Conservation (phyloP, 2,329 filamentous ascomycete species). For the Claviceps africana region DNA sequence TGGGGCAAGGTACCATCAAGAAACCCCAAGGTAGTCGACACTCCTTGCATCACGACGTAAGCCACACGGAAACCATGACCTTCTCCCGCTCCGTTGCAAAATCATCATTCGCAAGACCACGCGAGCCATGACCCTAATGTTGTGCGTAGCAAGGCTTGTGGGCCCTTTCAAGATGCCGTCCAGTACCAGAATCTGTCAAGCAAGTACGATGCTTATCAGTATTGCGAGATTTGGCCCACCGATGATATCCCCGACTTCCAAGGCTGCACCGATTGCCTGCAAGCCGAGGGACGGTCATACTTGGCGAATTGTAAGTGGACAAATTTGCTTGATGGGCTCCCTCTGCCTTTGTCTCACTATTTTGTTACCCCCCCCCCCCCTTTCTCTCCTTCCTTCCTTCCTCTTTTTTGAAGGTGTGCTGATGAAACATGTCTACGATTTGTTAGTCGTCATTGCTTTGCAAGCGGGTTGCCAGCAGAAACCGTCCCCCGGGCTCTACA, state of each 20-base stretch:
- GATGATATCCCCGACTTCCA: conserved; percentile 21
- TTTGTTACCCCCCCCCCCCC: no score
- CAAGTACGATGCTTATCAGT: conserved; percentile 33
- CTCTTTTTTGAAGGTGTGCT: neutral
- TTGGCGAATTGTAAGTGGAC: conserved; percentile 37
- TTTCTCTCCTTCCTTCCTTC: neutral
- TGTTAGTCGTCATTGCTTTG: conserved; percentile 33
- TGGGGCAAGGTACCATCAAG: conserved; percentile 28
- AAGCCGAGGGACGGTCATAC: conserved; percentile 21
- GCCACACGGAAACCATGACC: neutral
- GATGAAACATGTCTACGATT: neutral
- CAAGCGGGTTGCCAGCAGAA: conserved; percentile 42
- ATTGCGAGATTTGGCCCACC: conserved; percentile 36
- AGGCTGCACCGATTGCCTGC: conserved; percentile 34
- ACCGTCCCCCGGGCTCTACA: conserved; percentile 29
- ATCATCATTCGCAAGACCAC: neutral
- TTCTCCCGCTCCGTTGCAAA: neutral
- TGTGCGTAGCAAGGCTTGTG: conserved; percentile 37
- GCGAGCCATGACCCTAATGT: neutral
- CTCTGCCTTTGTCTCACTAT: no score
- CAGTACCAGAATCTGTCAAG: conserved; percentile 35
- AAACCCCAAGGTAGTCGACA: conserved; percentile 25
- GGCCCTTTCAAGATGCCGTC: conserved; percentile 30
- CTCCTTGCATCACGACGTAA: conserved; percentile 39
- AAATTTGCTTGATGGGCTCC: no score